These are phyloP conservation scores for Aspergillus cavernicola DNA, from an alignment of 495 filamentous ascomycete genomes.

Conservation along the genomic window DNA sequence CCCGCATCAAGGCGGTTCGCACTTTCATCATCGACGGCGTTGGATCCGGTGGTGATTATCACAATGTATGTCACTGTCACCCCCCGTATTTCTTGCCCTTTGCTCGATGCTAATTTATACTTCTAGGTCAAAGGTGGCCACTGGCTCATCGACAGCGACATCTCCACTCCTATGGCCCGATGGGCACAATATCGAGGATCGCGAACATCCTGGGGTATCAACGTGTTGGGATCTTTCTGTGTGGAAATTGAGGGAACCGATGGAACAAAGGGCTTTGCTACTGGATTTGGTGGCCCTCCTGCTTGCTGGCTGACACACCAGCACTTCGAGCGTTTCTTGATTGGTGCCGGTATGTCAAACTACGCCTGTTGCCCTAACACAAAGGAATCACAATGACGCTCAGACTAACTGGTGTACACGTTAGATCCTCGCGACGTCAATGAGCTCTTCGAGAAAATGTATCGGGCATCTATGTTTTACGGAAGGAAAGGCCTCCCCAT, in stretches of 20 bases:
- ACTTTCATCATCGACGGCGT: conserved; percentile 83
- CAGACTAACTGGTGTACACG: not conserved
- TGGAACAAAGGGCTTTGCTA: conserved; percentile 88
- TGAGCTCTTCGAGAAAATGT: conserved; percentile 91
- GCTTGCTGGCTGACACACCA: conserved; percentile 90
- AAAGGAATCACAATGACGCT: not conserved
- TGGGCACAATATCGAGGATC: conserved; percentile 86
- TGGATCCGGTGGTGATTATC: conserved; percentile 87
- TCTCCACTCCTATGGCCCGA: conserved; percentile 84
- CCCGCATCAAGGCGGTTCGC: conserved; percentile 69
- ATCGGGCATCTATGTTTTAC: conserved; percentile 91
- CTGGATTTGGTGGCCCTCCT: conserved; percentile 88
- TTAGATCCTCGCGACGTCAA: conserved; percentile 83
- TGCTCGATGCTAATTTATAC: conserved; percentile 2
- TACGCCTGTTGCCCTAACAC: not conserved
- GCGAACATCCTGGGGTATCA: conserved; percentile 91
- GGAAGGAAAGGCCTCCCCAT: conserved; percentile 86
- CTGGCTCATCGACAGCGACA: conserved; percentile 87
- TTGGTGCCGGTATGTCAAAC: conserved; percentile 59
- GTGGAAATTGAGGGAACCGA: conserved; percentile 87
- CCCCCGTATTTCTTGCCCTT: not conserved
- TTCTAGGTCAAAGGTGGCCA: conserved; percentile 73
- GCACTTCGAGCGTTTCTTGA: conserved; percentile 86
- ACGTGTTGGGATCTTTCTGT: conserved; percentile 88
- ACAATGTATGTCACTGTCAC: conserved; percentile 60